Conservation (phyloP, 305 asterid species). For the Fraxinus velutina region DNA sequence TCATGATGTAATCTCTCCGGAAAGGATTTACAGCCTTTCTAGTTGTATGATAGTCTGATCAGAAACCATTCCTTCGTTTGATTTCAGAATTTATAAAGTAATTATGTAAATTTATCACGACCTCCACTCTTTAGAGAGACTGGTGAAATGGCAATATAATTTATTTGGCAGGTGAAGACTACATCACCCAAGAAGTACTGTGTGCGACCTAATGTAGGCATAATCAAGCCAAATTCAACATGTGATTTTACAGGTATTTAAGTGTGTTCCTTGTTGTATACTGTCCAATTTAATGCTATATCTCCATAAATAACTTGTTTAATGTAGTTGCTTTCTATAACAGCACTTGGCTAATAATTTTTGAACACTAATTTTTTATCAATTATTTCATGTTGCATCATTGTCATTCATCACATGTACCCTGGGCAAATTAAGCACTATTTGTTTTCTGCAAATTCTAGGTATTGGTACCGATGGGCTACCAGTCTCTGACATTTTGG, state of each 20-base stretch:
- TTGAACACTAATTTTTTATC: neutral
- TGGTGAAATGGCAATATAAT: slow-evolving; percentile 9
- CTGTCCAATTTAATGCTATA: neutral
- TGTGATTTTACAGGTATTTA: slow-evolving; percentile 63
- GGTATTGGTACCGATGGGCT: neutral
- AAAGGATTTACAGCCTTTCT: neutral
- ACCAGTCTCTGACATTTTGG: neutral
- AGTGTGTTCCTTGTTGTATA: neutral
- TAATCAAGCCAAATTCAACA: slow-evolving; percentile 73
- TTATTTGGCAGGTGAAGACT: slow-evolving; percentile 71
- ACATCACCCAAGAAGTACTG: slow-evolving; percentile 92
- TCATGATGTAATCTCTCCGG: slow-evolving; percentile 11
- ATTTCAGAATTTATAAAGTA: neutral
- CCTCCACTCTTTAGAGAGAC: slow-evolving; percentile 11
- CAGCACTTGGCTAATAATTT: neutral
- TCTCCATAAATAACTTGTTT: neutral
- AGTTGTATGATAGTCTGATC: slow-evolving; percentile 6
- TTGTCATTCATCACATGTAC: neutral
- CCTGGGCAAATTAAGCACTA: neutral
- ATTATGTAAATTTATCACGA: slow-evolving; percentile 6
- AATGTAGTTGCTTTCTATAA: neutral
- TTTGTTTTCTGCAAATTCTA: neutral
- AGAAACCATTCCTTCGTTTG: slow-evolving; percentile 6
- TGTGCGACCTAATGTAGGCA: slow-evolving; percentile 81
- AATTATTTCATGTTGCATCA: neutral